Percentiles rank a stretch among this genome's conserved stretches.
These are phyloP conservation scores for Artemisia argyi DNA, from an alignment of 129 eudicot genomes.

Conservation along the genomic window DNA sequence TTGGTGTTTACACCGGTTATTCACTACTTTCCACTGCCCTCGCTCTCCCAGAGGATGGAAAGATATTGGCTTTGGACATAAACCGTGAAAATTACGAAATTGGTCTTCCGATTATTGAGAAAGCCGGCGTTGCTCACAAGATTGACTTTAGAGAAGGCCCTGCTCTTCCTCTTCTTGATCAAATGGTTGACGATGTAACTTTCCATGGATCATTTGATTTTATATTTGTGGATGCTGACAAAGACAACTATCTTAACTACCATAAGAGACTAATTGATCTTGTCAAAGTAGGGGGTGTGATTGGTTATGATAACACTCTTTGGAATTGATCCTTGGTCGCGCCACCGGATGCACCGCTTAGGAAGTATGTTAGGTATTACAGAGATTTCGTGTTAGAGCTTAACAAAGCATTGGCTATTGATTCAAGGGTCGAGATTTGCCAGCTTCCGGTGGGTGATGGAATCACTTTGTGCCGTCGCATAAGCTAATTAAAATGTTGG, in stretches of 20 bases:
- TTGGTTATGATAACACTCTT: conserved; percentile 38
- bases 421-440: conserved; percentile 32
- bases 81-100: conserved; percentile 30
- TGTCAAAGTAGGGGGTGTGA: conserved; percentile 30
- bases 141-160: conserved; percentile 40
- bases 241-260: conserved; percentile 39
- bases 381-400: conserved; percentile 37
- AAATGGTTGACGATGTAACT: conserved; percentile 26
- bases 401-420: conserved; percentile 34
- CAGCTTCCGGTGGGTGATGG: conserved; percentile 37
- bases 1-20: no score
- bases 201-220: conserved; percentile 41
- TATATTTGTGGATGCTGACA: conserved; percentile 36
- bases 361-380: conserved; percentile 34
- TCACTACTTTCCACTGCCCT: no score
- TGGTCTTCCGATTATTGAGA: conserved; percentile 36
- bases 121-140: conserved; percentile 39
- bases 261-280: conserved; percentile 36
- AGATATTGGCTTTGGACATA: no score
- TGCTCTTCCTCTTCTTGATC: conserved; percentile 36
- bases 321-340: conserved; percentile 39
- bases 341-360: conserved; percentile 27
- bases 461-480: conserved; percentile 36
- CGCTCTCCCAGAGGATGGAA: no score
- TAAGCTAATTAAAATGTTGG: neutral